Percentiles rank a stretch among this genome's conserved stretches.
These are phyloP conservation scores for Suhomyces yuchorum DNA, from an alignment of 1,139 yeast genomes.

Conservation along the genomic window DNA sequence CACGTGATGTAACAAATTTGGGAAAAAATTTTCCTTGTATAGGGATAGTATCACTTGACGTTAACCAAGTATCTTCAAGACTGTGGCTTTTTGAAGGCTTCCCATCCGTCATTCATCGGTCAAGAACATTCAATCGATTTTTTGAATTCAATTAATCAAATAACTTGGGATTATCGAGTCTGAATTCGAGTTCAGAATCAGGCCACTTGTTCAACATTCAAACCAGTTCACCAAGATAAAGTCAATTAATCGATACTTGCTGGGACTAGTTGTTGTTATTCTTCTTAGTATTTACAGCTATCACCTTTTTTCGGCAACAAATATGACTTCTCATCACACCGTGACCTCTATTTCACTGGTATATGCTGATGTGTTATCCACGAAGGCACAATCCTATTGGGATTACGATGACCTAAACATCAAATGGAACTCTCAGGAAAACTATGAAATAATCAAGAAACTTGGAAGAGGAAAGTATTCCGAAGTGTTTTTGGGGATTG, in stretches of 20 bases:
- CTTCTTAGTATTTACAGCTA: slow-evolving; percentile 13
- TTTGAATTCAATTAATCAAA: not conserved
- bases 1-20: slow-evolving; percentile 2
- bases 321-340: slow-evolving; percentile 19
- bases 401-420: slow-evolving; percentile 49
- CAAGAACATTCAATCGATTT: not conserved
- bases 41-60: slow-evolving; percentile 1
- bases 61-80: not conserved
- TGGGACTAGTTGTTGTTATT: slow-evolving; percentile 13
- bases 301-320: slow-evolving; percentile 1
- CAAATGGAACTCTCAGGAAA: slow-evolving; percentile 51
- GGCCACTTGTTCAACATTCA: not conserved
- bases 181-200: not conserved
- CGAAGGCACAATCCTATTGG: slow-evolving; percentile 50
- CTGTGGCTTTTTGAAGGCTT: not conserved
- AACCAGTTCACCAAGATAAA: slow-evolving; percentile 9
- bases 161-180: not conserved
- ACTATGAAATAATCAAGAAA: slow-evolving; percentile 48
- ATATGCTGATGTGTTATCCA: slow-evolving; percentile 45
- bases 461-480: slow-evolving; percentile 53
- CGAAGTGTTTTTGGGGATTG: slow-evolving; percentile 60
- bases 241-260: slow-evolving; percentile 9
- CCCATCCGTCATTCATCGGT: not conserved
- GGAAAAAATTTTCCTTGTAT: slow-evolving; percentile 5
- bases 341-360: slow-evolving; percentile 42